Evolutionary conservation across 163 green algal species (phyloP).

Genomic region (Coccomyxa subellipsoidea): DNA sequence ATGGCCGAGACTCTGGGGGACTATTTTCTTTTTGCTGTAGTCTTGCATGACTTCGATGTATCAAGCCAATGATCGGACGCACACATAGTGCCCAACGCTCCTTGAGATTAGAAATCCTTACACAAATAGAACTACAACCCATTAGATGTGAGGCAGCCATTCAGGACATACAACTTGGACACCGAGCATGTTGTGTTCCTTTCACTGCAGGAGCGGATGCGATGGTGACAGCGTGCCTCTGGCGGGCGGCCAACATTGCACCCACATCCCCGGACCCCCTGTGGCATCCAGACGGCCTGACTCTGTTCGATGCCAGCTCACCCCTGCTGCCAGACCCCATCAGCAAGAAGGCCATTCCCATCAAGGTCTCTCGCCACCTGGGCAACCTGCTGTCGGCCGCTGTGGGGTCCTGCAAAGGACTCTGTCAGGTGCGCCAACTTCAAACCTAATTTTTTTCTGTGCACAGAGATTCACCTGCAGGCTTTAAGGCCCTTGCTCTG

Average conservation of each 20-base stretch:
- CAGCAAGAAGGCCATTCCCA: neutral
- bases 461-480: no score
- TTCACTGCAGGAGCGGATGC: neutral
- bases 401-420: neutral
- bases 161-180: no score
- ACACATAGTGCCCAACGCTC: no score
- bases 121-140: no score
- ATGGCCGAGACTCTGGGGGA: no score
- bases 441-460: neutral
- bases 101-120: no score
- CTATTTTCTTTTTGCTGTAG: no score
- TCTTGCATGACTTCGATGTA: no score
- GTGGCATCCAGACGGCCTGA: slow-evolving; percentile 2
- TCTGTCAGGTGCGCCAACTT: neutral
- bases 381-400: neutral
- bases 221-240: neutral
- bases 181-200: no score
- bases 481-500: neutral
- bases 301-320: neutral
- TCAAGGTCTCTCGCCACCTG: neutral
- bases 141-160: no score
- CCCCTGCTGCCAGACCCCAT: neutral
- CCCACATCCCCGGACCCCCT: neutral
- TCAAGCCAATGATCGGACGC: no score
- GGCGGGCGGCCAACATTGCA: neutral